Base-by-base conservation (phyloP, 257 asterid genomes). In the Ocimum tenuiflorum region DNA sequence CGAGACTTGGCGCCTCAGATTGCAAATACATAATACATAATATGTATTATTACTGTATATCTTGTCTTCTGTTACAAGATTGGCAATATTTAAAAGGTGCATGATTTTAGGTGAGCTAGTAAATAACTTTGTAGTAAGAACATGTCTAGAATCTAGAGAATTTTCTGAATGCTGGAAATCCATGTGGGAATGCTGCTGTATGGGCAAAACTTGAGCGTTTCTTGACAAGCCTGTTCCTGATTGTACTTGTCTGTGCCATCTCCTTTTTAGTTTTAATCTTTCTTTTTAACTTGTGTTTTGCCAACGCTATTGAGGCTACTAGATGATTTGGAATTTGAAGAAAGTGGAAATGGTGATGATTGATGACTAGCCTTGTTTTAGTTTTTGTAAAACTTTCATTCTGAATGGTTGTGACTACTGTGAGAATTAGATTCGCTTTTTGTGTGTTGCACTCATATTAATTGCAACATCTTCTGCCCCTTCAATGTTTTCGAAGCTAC, bases 291-390 rank as follows among this genome's bases (percentile, higher is more conserved):
- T 20, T 42, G 22, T 47, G 62, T 19, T 39, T 60, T 59, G 7
- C 45, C 15, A 49, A 31, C 17, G 11, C 50, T n/a, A 20, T 20
- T 33, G 51, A 35, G 46, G 70, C 65, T 43, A 20, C 12, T 20
- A 64, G 22, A 13, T 61, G 42, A 7, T 23, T 38, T 27, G 65
- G 67, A 57, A 38, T 22, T 68, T 58, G 41, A 68, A 56, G 22
- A 57, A 31, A 20, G 17, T 63, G 42, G 6, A 31, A 31, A 13
- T 46, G 11, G 38, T 4, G 47, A 20, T 46, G 41, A 9, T 22
- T 4, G 47, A 20, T 46, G 41, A 9, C 29, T 15, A 43, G 42
- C 17, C 18, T n/a, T 4, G 18, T 43, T 6, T 29, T 61, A 24
- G 24, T 42, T 45, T 41, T 42, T 14, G 24, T 13, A 31, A 31